Conservation (phyloP, 805 yeast genomes). For the Schwanniomyces pseudopolymorphus region DNA sequence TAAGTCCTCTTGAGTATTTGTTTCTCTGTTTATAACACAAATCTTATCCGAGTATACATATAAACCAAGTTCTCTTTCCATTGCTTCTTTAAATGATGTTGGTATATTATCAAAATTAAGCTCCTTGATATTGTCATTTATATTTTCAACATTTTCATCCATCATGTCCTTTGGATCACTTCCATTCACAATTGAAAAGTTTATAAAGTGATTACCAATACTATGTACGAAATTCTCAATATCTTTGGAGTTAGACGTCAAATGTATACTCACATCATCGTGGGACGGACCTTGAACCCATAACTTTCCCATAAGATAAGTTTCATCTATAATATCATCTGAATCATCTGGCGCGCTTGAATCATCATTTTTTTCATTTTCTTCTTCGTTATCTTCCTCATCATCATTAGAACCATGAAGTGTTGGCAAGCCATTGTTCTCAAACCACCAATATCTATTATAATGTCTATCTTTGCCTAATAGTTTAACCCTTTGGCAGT, state of each 20-base stretch:
- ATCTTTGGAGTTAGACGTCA: constrained; percentile 10
- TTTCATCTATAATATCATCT: constrained; percentile 49
- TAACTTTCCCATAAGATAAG: constrained; percentile 76
- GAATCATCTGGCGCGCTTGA: constrained; percentile 41
- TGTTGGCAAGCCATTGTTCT: constrained; percentile 74
- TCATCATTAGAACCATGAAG: constrained; percentile 39
- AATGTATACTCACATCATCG: constrained; percentile 38
- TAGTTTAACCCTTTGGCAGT: constrained; percentile 70
- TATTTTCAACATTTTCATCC: background rate
- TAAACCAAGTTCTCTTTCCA: constrained; percentile 26
- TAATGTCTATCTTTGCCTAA: constrained; percentile 82
- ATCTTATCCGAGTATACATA: constrained; percentile 23
- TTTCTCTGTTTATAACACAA: constrained; percentile 2
- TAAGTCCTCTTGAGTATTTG: constrained; percentile 2
- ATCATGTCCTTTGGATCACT: constrained; percentile 19
- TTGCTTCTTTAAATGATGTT: constrained; percentile 19
- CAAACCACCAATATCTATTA: constrained; percentile 96
- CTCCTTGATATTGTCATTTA: constrained; percentile 1
- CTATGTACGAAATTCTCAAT: constrained; percentile 13
- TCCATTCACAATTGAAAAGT: constrained; percentile 7
- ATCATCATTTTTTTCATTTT: constrained; percentile 15
- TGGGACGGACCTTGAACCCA: constrained; percentile 90
- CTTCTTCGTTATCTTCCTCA: constrained; percentile 42
- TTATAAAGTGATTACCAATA: background rate
- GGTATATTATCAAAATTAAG: constrained; percentile 26